Base-by-base conservation (phyloP, 31 red algal species). In the Pterothamnion heteromorphum region DNA sequence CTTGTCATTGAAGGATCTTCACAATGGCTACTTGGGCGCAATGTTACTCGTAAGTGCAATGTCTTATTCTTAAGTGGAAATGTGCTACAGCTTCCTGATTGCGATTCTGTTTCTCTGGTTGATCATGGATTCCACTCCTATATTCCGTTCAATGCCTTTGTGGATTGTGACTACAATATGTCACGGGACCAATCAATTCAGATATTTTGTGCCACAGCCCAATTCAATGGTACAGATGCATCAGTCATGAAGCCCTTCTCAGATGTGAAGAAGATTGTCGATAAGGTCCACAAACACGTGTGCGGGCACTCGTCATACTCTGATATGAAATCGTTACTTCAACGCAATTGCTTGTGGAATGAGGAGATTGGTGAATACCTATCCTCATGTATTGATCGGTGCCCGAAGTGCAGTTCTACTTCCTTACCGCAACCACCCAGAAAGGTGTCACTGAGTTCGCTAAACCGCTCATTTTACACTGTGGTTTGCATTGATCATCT, bases 301-400 rank as follows among this genome's bases (percentile, higher is more conserved):
- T 41, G 38, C 38, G 38, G 38, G 3, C 38, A 41, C 3, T 1
- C 38, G 3, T 2, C 38, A 1, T 41, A 41, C 38, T 41, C 38
- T 2, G 1, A 41, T 3, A 41, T 41, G 38, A 41, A 41, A 3
- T 2, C 38, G 1, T 3, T 41, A 2, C 38, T 41, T 1, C 1
- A 2, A 1, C 38, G 38, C 38, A 41, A 41, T 3, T 2, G 3
- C 38, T 3, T 41, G 38, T 41, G 38, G 38, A 4, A 1, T 92
- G 33, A 92, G 87, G 43, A 89, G 81, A 30, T 22, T 93, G 20
- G 36, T 93, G 2, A 83, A 92, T 1, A 92, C n/a, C n/a, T n/a
- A n/a, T n/a, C n/a, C n/a, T n/a, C n/a, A n/a, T n/a, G n/a, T n/a
- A n/a, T n/a, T n/a, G n/a, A n/a, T n/a, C n/a, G n/a, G n/a, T n/a